Evolutionary conservation across 1,284 basidiomycete species (phyloP), one percentile per base, ranked within the genome.

Genomic region (Pseudozyma pruni): DNA sequence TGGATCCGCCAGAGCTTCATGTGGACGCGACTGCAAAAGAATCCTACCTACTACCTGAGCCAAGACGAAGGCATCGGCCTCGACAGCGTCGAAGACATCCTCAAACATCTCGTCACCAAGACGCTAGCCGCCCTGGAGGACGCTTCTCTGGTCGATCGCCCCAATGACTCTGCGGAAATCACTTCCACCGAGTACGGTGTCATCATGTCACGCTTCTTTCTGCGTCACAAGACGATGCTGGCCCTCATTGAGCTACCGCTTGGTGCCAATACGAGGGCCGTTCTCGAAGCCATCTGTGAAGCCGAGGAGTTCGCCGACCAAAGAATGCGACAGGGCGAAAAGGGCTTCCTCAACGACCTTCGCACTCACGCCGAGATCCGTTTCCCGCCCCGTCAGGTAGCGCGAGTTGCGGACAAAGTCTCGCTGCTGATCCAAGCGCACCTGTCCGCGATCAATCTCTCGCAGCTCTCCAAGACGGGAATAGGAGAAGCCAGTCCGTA

Each of bases 291-390:
- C 2, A 27, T 83, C 13, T 54, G 72, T 0, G 42, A 53, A n/a
- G 81, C 83, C 3, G 55, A 69, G 8, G 83, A 84, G 52, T 80
- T 83, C 39, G 41, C 49, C 13, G 74, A 76, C n/a, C 59, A 81
- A 25, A 66, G 82, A 8, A 59, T 83, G 37, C 63, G 83, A 27
- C 61, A 66, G n/a, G 83, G 80, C n/a, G 83, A 83, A 46, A 83
- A 83, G 19, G 53, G 35, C 66, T 53, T 62, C 25, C 55, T 58
- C 33, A 20, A 43, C 9, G 32, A 19, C 11, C 49, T 72, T 10
- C 49, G 62, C n/a, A 55, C 49, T 5, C 51, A 76, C 43, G 35
- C 59, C 16, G 74, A 78, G 47, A 73, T 80, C 20, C 78, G 78
- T 19, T 80, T 58, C 35, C 70, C 76, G 6, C 76, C 76, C 0